Conservation (phyloP, 192 early-diverging fungal species). For the Cetraspora pellucida region DNA sequence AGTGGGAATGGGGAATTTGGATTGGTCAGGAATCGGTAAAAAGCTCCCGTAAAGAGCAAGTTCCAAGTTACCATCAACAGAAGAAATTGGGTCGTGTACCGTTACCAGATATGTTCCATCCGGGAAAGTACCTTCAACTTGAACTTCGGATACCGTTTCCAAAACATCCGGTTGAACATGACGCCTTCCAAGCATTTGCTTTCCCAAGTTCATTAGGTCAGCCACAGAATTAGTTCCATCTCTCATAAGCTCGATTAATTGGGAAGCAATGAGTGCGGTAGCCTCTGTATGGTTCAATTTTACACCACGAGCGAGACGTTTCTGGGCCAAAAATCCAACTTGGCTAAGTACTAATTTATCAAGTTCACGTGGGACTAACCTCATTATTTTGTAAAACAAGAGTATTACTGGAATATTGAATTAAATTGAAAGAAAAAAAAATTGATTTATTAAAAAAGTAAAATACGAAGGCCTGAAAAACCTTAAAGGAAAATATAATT, state of each 20-base stretch:
- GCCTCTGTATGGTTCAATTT: slow-evolving; percentile 87
- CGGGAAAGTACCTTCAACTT: slow-evolving; percentile 89
- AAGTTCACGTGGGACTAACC: slow-evolving; percentile 85
- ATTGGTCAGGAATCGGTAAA: slow-evolving; percentile 71
- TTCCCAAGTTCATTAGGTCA: slow-evolving; percentile 85
- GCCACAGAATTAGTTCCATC: slow-evolving; percentile 87
- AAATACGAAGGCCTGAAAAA: neutral
- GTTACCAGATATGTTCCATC: slow-evolving; percentile 96
- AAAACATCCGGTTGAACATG: slow-evolving; percentile 79
- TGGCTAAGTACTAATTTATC: slow-evolving; percentile 93
- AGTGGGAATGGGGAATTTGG: slow-evolving; percentile 52
- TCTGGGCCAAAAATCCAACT: slow-evolving; percentile 87
- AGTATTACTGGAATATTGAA: neutral
- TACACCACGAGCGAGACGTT: slow-evolving; percentile 85
- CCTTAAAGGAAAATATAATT: too few relatives aligned
- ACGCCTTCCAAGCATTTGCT: slow-evolving; percentile 82
- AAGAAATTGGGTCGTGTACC: slow-evolving; percentile 87
- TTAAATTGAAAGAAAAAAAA: neutral
- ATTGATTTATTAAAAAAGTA: neutral
- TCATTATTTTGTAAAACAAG: slow-evolving; percentile 49
- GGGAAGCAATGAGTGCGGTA: slow-evolving; percentile 85
- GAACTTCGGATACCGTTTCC: slow-evolving; percentile 76
- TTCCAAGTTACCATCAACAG: slow-evolving; percentile 77
- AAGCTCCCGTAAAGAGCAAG: slow-evolving; percentile 90
- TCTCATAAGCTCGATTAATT: slow-evolving; percentile 85